Base-by-base conservation (phyloP, 2,329 filamentous ascomycete genomes). In the Endothia cerciana region DNA sequence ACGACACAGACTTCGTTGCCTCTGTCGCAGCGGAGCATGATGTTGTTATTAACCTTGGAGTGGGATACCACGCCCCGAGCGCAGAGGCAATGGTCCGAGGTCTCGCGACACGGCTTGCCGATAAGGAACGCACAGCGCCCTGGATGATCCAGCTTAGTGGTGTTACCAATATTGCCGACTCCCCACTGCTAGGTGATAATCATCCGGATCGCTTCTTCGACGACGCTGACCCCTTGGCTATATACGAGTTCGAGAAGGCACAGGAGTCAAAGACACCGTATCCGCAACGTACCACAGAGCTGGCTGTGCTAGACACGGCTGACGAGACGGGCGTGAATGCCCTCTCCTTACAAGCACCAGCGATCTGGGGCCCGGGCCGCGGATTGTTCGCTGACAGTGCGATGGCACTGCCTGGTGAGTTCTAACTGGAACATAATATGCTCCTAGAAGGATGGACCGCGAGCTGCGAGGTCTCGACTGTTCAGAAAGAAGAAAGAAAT, bases 281-380 rank as follows among this genome's bases (percentile, higher is more conserved):
- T 65, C 68, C 70, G 1, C 82, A 83, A 69, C 79, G 83, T 15
- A 79, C 77, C 0, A 77, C 79, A 1, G 81, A 84, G 65, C 68
- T 85, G 7, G 72, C 73, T 3, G 79, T 83, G 15, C 70, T 83
- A 1, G 74, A 80, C 6, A 71, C 72, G 0, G 80, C 80, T 1
- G 68, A 79, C 19, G 72, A 75, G 22, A 55, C 75, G 0, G 76
- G 77, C 3, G 78, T 86, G 2, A 78, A 78, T 64, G 81, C 82
- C 0, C 74, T 79, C 55, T 76, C 83, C 57, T 73, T 85, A 55
- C 82, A 81, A 76, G 74, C 77, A 0, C 81, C 81, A 0, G 77
- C 77, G 3, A 81, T 86, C 57, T 86, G 80, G 69, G 83, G 83
- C 22, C 64, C 69, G 1, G 80, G 81, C 7, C 75, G 73, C 0